A percentile compares a stretch with the other conserved stretches of the same genome.
These are phyloP conservation scores for Aureobasidium sp. DNA, from an alignment of 2,329 filamentous ascomycete genomes.

Conservation along the genomic window DNA sequence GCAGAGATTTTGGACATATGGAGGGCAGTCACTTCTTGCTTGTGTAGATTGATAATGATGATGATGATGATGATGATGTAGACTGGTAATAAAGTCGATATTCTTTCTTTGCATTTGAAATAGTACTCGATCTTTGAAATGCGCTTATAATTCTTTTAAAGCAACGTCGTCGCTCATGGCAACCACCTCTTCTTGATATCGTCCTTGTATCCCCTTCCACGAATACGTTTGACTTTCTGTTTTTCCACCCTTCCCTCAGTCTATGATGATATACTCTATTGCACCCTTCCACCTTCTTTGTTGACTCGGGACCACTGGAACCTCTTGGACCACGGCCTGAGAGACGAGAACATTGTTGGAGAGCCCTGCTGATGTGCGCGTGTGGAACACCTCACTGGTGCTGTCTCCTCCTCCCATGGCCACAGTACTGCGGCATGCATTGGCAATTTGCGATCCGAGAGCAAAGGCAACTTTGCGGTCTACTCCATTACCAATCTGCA, in stretches of 20 bases:
- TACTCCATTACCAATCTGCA: slow-evolving; percentile 69
- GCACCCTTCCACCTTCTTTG: neutral
- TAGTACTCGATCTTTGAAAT: neutral
- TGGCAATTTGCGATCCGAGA: slow-evolving; percentile 46
- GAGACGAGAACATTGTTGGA: neutral
- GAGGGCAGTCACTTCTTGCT: neutral
- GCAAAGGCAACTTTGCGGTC: slow-evolving; percentile 59
- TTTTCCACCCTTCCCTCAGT: neutral
- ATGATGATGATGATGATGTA: too few species aligned
- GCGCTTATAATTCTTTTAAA: neutral
- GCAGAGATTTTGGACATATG: neutral
- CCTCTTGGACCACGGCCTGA: neutral
- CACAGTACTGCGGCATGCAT: neutral
- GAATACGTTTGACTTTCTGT: neutral
- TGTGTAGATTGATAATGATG: neutral
- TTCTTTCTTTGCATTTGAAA: neutral
- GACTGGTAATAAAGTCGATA: neutral
- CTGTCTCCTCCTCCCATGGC: neutral
- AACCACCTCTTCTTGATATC: neutral
- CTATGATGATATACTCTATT: neutral
- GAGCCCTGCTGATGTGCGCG: neutral
- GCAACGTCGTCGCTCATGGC: neutral
- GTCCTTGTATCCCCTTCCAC: neutral
- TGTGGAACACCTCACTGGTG: neutral
- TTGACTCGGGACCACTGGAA: neutral